Evolutionary conservation across 169 alveolate species (phyloP).

Genomic region (Plasmodium inui): DNA sequence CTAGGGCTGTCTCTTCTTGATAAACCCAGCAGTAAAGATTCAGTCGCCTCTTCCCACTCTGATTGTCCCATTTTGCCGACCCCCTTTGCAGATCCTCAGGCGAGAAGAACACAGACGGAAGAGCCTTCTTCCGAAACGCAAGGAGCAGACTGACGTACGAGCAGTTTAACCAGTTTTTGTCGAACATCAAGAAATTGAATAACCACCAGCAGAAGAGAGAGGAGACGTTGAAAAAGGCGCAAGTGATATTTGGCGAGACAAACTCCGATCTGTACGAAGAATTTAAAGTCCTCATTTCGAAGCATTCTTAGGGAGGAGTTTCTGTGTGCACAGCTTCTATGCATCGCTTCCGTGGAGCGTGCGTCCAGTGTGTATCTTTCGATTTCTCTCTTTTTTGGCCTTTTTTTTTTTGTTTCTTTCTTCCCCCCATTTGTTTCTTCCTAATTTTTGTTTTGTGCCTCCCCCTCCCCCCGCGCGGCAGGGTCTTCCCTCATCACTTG

Average conservation of each 20-base stretch:
- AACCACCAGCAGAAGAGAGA: conserved; percentile 88
- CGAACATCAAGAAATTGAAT: conserved; percentile 88
- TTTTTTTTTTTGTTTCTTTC: conserved; percentile 10
- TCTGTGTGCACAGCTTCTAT: neutral
- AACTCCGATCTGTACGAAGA: conserved; percentile 84
- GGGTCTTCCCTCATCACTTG: neutral
- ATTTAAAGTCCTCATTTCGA: conserved; percentile 82
- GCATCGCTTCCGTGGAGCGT: neutral
- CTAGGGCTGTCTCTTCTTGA: neutral
- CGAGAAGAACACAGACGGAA: conserved; percentile 45
- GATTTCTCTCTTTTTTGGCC: neutral
- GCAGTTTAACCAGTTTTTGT: conserved; percentile 84
- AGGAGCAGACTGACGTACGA: conserved; percentile 83
- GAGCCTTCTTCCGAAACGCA: conserved; percentile 82
- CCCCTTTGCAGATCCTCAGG: neutral
- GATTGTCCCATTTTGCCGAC: neutral
- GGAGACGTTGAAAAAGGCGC: conserved; percentile 82
- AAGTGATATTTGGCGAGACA: conserved; percentile 79
- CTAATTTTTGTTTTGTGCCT: neutral
- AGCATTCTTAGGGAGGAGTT: conserved; percentile 74
- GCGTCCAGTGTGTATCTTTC: neutral
- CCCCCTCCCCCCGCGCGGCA: neutral
- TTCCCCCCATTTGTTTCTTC: conserved; percentile 1
- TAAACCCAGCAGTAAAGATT: neutral
- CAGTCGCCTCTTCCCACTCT: too few species aligned